These are phyloP conservation scores for Neopestalotiopsis sp. DNA, from an alignment of 2,329 filamentous ascomycete genomes.

Conservation along the genomic window DNA sequence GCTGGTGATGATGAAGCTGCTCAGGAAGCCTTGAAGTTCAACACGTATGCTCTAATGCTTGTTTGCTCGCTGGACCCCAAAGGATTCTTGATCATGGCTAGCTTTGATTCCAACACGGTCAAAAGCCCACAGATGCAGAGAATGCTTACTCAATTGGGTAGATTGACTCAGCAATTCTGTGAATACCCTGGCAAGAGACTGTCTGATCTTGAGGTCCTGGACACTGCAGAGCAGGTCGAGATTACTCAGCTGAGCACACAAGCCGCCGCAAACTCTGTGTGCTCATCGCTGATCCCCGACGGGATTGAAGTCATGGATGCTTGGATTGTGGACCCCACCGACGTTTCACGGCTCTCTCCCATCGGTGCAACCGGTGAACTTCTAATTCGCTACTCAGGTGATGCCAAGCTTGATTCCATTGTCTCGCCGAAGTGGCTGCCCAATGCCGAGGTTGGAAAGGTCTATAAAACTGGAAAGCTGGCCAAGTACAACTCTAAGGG, in stretches of 20 bases:
- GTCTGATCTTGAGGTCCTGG: constrained; percentile 41
- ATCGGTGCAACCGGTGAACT: constrained; percentile 51
- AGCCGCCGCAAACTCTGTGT: constrained; percentile 27
- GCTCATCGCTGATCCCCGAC: constrained; percentile 25
- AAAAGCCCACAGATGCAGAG: constrained; percentile 56
- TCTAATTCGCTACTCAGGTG: constrained; percentile 40
- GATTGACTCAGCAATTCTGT: constrained; percentile 56
- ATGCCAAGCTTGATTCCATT: constrained; percentile 32
- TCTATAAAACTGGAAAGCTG: constrained; percentile 48
- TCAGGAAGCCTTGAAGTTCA: constrained; percentile 64
- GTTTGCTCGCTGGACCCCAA: constrained; percentile 65
- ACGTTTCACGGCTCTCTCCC: constrained; percentile 43
- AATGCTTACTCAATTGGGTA: constrained; percentile 57
- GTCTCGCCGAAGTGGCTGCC: constrained; percentile 37
- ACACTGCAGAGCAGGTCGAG: constrained; percentile 39
- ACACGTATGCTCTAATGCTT: constrained; percentile 68
- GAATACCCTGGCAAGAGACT: constrained; percentile 39
- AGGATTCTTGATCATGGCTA: constrained; percentile 65
- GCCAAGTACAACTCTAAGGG: constrained; percentile 43
- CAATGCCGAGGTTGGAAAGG: constrained; percentile 26
- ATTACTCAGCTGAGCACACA: constrained; percentile 36
- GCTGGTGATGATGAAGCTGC: constrained; percentile 62
- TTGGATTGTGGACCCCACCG: constrained; percentile 47
- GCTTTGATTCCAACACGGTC: constrained; percentile 68
- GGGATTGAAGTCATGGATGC: constrained; percentile 34